Evolutionary conservation across 176 grass and related monocot genomes (phyloP).

Genomic region (Carex cristatella): DNA sequence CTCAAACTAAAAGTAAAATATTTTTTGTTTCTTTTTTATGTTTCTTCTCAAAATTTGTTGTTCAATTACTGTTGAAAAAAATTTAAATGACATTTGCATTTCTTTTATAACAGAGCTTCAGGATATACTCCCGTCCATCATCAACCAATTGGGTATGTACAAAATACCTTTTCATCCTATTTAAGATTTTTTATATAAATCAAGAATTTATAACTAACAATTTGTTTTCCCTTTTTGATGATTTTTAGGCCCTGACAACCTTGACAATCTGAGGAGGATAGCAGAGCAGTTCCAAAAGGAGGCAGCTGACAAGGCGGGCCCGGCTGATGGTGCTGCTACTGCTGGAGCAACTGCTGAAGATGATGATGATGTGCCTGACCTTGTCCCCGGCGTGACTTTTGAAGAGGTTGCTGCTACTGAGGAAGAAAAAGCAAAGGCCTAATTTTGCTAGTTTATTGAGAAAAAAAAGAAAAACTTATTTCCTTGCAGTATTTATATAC

Average conservation of each 20-base stretch:
- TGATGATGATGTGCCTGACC: constrained; percentile 82
- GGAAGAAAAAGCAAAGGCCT: constrained; percentile 33
- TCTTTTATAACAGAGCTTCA: constrained; percentile 58
- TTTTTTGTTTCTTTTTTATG: background rate
- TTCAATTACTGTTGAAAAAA: background rate
- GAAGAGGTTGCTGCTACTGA: constrained; percentile 79
- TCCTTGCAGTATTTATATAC: constrained; percentile 1
- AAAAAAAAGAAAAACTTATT: constrained; percentile 2
- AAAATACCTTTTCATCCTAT: background rate
- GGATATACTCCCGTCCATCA: constrained; percentile 87
- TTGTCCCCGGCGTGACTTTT: constrained; percentile 85
- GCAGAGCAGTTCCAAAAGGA: constrained; percentile 96
- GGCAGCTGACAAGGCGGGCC: constrained; percentile 37
- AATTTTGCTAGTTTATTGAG: constrained; percentile 1
- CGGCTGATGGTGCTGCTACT: constrained; percentile 32
- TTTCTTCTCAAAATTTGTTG: background rate
- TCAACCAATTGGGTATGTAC: constrained; percentile 91
- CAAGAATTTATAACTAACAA: background rate
- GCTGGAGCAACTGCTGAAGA: constrained; percentile 39
- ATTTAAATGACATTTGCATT: background rate
- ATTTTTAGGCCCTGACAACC: constrained; percentile 84
- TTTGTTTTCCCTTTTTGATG: background rate
- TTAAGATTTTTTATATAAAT: constrained; percentile 3
- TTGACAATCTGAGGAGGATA: constrained; percentile 84
- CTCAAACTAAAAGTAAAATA: constrained; percentile 90